Base-by-base conservation (phyloP, 2,329 filamentous ascomycete genomes). In the Dothideomycetes sp. region DNA sequence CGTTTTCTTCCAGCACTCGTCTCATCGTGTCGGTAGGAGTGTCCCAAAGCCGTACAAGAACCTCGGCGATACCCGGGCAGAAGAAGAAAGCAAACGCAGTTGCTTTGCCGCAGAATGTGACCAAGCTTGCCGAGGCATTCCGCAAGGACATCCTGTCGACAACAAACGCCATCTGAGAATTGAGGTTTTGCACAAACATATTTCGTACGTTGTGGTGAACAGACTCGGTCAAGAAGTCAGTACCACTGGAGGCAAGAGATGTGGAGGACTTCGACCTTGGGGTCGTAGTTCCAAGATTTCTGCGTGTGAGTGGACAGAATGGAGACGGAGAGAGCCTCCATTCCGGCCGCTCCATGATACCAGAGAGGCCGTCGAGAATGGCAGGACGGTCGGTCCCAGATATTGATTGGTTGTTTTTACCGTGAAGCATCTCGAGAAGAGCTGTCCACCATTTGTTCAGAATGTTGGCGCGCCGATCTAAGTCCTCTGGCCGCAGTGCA, bases 1-100 rank as follows among this genome's bases (percentile, higher is more conserved):
- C 74, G 46, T 84, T 77, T 51, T 83, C 80, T 36, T 79, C 73
- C 7, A 85, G 70, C 2, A 85, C 73, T 17, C 85, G 77, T 46
- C 82, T 76, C 53, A 94, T 70, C 31, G 77, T 65, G 42, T 79
- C 77, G 3, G 79, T 65, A 2, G 78, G 75, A 15, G 85, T 69
- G 29, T 75, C 77, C 87, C 88, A 94, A 4, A 94, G 65, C 12
- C 86, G 77, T 18, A 89, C 75, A 36, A 94, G 68, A 37, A 94
- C 75, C 53, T 94, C 86, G 5, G 85, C 82, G 40, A 94, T 75
- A 4, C 85, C 85, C 0, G 86, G 85, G 19, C 84, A 88, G 53
- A 94, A 95, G 63, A 89, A 91, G 60, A 94, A 94, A 19, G 85
- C 87, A 59, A 93, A 94, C 2, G 88, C 87, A 53, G 84, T 89